Evolutionary conservation across 169 alveolate species (phyloP), one percentile per base, ranked within the genome.

Genomic region (Theileria annulata): DNA sequence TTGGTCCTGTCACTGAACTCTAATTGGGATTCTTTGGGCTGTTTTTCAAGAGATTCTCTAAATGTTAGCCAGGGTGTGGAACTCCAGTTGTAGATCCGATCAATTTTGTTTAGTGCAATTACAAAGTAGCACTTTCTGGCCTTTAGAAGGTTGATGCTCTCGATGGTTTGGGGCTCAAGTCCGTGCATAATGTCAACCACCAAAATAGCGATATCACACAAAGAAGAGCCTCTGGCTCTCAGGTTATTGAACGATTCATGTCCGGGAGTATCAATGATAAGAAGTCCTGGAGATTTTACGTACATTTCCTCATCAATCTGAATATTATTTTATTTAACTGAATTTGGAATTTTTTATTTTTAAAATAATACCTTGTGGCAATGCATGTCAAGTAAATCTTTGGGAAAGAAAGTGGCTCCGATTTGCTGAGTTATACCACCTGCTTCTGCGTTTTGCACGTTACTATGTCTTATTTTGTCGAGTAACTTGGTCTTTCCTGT

Each of bases 361-460:
- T 67, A 28, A 30, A 28, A 59, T 28, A 28, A 77, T 51, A 92
- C 92, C 85, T 91, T 92, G 66, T 77, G 85, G 69, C 94, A 86
- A 84, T 96, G 98, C 77, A 92, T 96, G 62, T 92, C 90, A 17
- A 98, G 92, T 62, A 96, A 94, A 68, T 95, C 98, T 66, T 93
- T 93, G 37, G 99, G 99, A 93, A 99, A 97, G 90, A 95, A 98
- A 17, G 99, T 99, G 23, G 99, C 99, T 42, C 99, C 99, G 51
- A 99, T 99, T 90, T 99, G 99, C 88, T 99, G 99, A 17, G 99
- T 99, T 83, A 99, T 99, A 71, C 99, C 99, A 3, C 99, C 99
- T 3, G 99, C 99, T 92, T 99, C 99, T 67, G 98, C 99, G 56
- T 94, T 96, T 90, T 97, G 98, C 4, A 98, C 99, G 85, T 98